A percentile compares a stretch with the other conserved stretches of the same genome.
Evolutionary conservation across 2,329 filamentous ascomycete species (phyloP).

Genomic region (Aureobasidium lini): DNA sequence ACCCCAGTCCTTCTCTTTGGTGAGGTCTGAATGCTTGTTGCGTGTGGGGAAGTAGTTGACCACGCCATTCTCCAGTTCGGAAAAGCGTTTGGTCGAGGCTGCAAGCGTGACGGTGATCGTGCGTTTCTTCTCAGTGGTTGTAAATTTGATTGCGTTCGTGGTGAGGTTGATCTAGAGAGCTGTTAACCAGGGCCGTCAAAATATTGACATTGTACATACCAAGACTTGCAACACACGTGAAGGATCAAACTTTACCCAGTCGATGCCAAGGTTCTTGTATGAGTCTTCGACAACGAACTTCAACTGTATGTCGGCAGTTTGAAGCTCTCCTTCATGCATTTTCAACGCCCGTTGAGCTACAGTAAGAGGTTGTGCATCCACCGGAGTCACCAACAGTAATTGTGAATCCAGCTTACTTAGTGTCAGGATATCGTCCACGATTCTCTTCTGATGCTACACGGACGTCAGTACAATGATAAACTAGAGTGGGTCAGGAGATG

Average conservation of each 20-base stretch:
- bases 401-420: constrained; percentile 70
- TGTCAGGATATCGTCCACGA: constrained; percentile 68
- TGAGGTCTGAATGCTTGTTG: constrained; percentile 39
- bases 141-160: constrained; percentile 79
- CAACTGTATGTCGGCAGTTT: constrained; percentile 60
- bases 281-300: constrained; percentile 57
- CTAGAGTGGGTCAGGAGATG: background rate
- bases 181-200: background rate
- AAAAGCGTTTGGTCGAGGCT: constrained; percentile 51
- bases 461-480: background rate
- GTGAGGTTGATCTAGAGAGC: constrained; percentile 57
- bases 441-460: constrained; percentile 62
- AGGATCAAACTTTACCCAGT: constrained; percentile 67
- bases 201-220: background rate
- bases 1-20: constrained; percentile 59
- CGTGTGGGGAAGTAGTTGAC: constrained; percentile 58
- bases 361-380: constrained; percentile 58
- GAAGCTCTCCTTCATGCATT: constrained; percentile 71
- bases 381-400: constrained; percentile 63
- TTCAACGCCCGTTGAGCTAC: constrained; percentile 62
- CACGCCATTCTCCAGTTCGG: constrained; percentile 31
- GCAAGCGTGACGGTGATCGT: constrained; percentile 60
- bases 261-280: constrained; percentile 49
- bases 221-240: constrained; percentile 69
- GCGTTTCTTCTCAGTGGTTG: constrained; percentile 53